Evolutionary conservation across 2,329 filamentous ascomycete genomes (phyloP).

Genomic region (Metarhizium album): DNA sequence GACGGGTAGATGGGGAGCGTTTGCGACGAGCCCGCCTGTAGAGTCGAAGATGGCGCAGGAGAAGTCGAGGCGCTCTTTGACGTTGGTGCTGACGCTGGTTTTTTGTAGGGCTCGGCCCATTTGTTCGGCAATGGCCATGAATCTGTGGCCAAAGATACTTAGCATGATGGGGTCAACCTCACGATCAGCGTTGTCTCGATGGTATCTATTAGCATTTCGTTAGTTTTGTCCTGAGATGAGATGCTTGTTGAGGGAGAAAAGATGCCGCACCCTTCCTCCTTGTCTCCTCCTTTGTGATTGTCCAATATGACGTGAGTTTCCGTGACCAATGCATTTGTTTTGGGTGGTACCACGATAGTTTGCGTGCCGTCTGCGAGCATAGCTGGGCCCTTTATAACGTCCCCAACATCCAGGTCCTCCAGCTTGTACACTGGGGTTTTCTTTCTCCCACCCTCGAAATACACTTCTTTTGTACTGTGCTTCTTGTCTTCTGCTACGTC

Average conservation of each 20-base stretch:
- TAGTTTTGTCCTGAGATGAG: background rate
- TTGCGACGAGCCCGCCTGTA: slow-evolving; percentile 64
- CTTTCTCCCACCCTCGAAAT: slow-evolving; percentile 70
- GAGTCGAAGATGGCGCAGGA: slow-evolving; percentile 73
- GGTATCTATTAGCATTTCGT: slow-evolving; percentile 10
- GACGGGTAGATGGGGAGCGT: slow-evolving; percentile 70
- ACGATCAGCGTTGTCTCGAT: slow-evolving; percentile 12
- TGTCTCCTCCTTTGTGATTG: slow-evolving; percentile 46
- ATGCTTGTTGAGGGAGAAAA: background rate
- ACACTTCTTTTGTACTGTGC: slow-evolving; percentile 60
- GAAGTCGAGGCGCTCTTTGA: slow-evolving; percentile 74
- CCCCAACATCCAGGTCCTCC: slow-evolving; percentile 59
- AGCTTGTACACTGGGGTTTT: slow-evolving; percentile 79
- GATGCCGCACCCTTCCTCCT: slow-evolving; percentile 15
- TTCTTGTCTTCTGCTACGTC: slow-evolving; percentile 47
- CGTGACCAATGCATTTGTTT: slow-evolving; percentile 64
- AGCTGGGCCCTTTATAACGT: slow-evolving; percentile 67
- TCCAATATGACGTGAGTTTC: slow-evolving; percentile 87
- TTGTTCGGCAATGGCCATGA: slow-evolving; percentile 80
- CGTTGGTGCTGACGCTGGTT: slow-evolving; percentile 70
- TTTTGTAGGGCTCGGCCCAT: slow-evolving; percentile 75
- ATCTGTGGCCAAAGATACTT: slow-evolving; percentile 70
- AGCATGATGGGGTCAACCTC: slow-evolving; percentile 65
- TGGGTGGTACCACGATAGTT: slow-evolving; percentile 81
- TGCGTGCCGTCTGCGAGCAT: slow-evolving; percentile 83